Evolutionary conservation across 306 rosid species (phyloP), one percentile per base, ranked within the genome.

Genomic region (Rosa multiflora): DNA sequence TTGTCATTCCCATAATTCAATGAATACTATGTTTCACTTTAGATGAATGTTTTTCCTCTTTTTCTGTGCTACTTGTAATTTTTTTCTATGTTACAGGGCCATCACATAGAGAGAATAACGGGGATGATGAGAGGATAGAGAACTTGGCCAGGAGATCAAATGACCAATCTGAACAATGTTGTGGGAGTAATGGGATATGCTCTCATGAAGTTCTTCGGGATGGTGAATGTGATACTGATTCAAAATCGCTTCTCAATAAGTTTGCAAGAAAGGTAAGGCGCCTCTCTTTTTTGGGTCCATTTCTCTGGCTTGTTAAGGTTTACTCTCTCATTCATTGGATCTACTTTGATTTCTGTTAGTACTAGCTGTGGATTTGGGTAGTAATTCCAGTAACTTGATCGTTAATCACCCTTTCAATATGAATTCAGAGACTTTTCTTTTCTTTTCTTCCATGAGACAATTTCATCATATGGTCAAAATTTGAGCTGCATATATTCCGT

Each of bases 161-260:
- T 39, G 86, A 81, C 43, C 52, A 58, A 64, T 67, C 83, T 77
- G 89, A 85, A 79, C 75, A 55, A 52, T 91, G 90, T 84, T 90
- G 96, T 85, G 92, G 90, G 67, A 85, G 76, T 64, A 87, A 91
- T 79, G 98, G 99, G 74, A 92, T 94, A 83, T 92, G 89, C 85
- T 92, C 99, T 75, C 93, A 95, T 80, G 98, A 93, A 79, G 91
- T 93, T 83, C 98, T 95, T 59, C 91, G 76, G 78, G 87, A 95
- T 78, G 89, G 97, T 75, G 86, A 74, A 70, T 73, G 88, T 37
- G 70, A 76, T 87, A 87, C 90, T 66, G 79, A 78, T 88, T 85
- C 93, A 76, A 90, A 84, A 82, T 72, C 76, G 78, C 32, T 74
- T 40, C 72, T 81, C 23, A 72, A 73, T 67, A 87, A 81, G 74